phyloP scores from a whole-genome alignment of 441 rosid species.

The Mallotus japonicus region DNA sequence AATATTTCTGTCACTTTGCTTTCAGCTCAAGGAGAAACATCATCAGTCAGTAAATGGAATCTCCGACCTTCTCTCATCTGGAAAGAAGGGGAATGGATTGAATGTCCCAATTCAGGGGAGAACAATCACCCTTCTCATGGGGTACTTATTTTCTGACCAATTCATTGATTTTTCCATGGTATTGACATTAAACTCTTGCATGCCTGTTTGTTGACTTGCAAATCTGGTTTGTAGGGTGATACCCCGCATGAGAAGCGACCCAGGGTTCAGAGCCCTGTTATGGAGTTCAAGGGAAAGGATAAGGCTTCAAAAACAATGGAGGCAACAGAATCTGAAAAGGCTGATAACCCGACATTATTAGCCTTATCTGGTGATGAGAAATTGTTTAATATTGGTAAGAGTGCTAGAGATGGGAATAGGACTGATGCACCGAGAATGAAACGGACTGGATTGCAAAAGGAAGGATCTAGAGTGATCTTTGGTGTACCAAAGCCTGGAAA shows the following conservation, averaged over 20 bases:
- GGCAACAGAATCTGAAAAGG: slow-evolving; percentile 40
- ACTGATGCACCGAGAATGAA: slow-evolving; percentile 51
- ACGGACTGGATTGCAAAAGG: slow-evolving; percentile 78
- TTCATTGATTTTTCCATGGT: slow-evolving; percentile 9
- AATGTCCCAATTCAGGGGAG: slow-evolving; percentile 55
- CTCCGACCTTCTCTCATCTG: slow-evolving; percentile 85
- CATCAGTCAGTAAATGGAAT: slow-evolving; percentile 65
- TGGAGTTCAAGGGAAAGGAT: slow-evolving; percentile 54
- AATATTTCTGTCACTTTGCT: slow-evolving; percentile 20
- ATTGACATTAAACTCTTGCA: slow-evolving; percentile 12
- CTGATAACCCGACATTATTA: slow-evolving; percentile 47
- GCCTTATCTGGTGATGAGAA: slow-evolving; percentile 56
- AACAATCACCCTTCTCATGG: slow-evolving; percentile 39
- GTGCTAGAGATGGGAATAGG: slow-evolving; percentile 44
- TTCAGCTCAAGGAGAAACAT: slow-evolving; percentile 71
- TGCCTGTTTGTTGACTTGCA: slow-evolving; percentile 23
- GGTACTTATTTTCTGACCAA: slow-evolving; percentile 38
- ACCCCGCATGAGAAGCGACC: slow-evolving; percentile 79
- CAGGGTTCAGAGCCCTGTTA: slow-evolving; percentile 46
- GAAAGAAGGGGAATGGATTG: slow-evolving; percentile 90
- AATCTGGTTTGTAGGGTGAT: slow-evolving; percentile 67
- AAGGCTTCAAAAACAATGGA: slow-evolving; percentile 36
- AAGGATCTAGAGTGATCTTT: slow-evolving; percentile 70
- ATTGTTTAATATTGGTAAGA: slow-evolving; percentile 70
- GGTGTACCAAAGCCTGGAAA: slow-evolving; percentile 99